Percentiles rank a stretch among this genome's conserved stretches.
These are phyloP conservation scores for Quercus mongolica DNA, from an alignment of 306 rosid species.

Conservation along the genomic window DNA sequence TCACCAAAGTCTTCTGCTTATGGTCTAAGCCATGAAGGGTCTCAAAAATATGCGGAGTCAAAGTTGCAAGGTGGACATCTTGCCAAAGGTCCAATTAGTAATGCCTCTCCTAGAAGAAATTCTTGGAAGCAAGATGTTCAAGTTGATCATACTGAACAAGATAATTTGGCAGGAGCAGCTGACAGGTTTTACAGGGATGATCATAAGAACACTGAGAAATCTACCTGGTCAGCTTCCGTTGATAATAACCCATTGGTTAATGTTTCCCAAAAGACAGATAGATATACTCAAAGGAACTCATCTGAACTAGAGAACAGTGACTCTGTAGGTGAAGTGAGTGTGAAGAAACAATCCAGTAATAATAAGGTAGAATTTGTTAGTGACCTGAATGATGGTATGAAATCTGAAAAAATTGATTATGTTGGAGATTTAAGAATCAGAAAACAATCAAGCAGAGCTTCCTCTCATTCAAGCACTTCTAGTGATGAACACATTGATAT, in stretches of 20 bases:
- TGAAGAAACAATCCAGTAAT: constrained; percentile 39
- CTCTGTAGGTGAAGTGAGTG: constrained; percentile 22
- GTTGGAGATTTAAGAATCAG: constrained; percentile 37
- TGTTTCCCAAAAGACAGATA: constrained; percentile 33
- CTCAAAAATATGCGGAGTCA: constrained; percentile 21
- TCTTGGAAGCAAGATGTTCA: constrained; percentile 32
- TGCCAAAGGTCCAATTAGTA: constrained; percentile 32
- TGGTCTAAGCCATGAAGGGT: constrained; percentile 34
- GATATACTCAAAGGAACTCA: constrained; percentile 34
- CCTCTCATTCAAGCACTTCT: constrained; percentile 33
- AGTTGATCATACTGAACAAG: constrained; percentile 25
- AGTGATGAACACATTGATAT: constrained; percentile 36
- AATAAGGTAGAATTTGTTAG: constrained; percentile 32
- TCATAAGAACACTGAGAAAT: constrained; percentile 28
- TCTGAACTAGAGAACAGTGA: constrained; percentile 39
- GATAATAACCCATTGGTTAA: constrained; percentile 29
- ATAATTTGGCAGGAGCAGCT: constrained; percentile 27
- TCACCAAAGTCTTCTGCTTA: constrained; percentile 29
- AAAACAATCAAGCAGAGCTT: constrained; percentile 33
- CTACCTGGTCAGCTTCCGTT: constrained; percentile 33
- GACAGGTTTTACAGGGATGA: constrained; percentile 27
- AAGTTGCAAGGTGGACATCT: constrained; percentile 31
- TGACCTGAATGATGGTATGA: constrained; percentile 28
- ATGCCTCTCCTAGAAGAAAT: constrained; percentile 23
- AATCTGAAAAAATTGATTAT: constrained; percentile 39